phyloP scores from a whole-genome alignment of 495 filamentous ascomycete genomes.

The Acidiella bohemica region DNA sequence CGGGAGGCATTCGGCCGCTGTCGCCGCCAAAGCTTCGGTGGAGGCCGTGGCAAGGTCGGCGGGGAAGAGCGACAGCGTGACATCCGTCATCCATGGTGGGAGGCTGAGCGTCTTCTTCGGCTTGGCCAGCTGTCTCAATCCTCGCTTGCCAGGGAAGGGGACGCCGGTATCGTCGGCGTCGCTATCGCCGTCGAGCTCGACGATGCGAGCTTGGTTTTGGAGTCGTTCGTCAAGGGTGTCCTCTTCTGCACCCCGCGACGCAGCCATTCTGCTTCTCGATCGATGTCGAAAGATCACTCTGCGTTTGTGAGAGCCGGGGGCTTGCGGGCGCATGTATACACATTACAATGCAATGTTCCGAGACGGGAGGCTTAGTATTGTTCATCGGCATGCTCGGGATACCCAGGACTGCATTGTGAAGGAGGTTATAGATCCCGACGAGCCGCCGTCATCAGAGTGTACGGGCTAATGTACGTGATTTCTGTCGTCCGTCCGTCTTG shows the following conservation, averaged over 20 bases:
- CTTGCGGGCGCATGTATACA: too few species aligned
- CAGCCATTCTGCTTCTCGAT: slow-evolving; percentile 6
- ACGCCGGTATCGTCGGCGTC: slow-evolving; percentile 5
- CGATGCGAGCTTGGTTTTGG: slow-evolving; percentile 12
- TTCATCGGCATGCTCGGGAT: slow-evolving; percentile 15
- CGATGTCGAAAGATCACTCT: slow-evolving; percentile 6
- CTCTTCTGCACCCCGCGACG: slow-evolving; percentile 1
- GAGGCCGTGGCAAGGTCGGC: slow-evolving; percentile 59
- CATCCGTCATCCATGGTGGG: slow-evolving; percentile 10
- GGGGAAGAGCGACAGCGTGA: slow-evolving; percentile 30
- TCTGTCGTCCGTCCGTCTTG: too few species aligned
- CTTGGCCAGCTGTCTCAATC: not conserved
- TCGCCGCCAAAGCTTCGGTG: slow-evolving; percentile 51
- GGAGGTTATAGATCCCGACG: too few species aligned
- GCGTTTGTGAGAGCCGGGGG: slow-evolving; percentile 5
- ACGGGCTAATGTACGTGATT: too few species aligned
- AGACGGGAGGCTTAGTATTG: too few species aligned
- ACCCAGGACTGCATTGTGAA: too few species aligned
- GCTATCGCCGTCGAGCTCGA: slow-evolving; percentile 8
- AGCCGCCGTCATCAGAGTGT: too few species aligned
- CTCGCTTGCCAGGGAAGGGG: slow-evolving; percentile 11
- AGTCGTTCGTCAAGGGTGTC: slow-evolving; percentile 16
- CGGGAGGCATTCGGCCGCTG: slow-evolving; percentile 53
- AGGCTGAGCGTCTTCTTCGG: too few species aligned
- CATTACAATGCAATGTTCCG: too few species aligned